Base-by-base conservation (phyloP, 2,329 filamentous ascomycete genomes). In the Pleurostoma richardsiae region DNA sequence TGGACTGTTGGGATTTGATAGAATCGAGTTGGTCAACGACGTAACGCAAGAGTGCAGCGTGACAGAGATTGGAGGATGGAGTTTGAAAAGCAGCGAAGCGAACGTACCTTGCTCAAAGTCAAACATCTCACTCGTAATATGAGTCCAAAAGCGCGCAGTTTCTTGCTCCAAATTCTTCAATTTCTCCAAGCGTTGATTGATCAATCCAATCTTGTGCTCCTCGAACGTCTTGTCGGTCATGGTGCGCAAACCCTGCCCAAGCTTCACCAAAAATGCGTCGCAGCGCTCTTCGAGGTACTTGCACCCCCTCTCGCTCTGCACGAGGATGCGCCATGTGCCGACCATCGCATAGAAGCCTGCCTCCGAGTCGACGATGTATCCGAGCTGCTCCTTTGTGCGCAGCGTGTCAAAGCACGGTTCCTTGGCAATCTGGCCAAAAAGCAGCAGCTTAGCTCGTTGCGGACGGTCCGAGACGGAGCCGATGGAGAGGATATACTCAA, bases 331-430 rank as follows among this genome's bases (percentile, higher is more conserved):
- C 66, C 92, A 94, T 1, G 88, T 89, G 57, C 89, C 85, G 0
- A 86, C 92, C 1, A 86, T 90, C n/a, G 82, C 72, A 46, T 86
- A 82, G 44, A 79, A 77, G 38, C 85, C 76, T 8, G 83, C 76
- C 29, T 89, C 88, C 42, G 88, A 92, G 67, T 92, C 96, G 1
- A 99, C 92, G 45, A 99, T 88, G 58, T 99, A 99, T 10, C 94
- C 94, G 5, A 99, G 84, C 68, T 99, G 92, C 65, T 99, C 92
- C 67, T 97, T 96, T 40, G 94, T 97, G 43, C 94, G 83, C 6
- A 99, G 77, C 64, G 95, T 90, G 66, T 99, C 90, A 61, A 97
- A 99, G 6, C 87, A 87, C 4, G 91, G 91, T 69, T 99, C 94
- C 47, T 95, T 88, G 0, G 90, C 84, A 70, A 99, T 87, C 66